Evolutionary conservation across 2,329 filamentous ascomycete species (phyloP).

Genomic region (Venturia oleaginea): DNA sequence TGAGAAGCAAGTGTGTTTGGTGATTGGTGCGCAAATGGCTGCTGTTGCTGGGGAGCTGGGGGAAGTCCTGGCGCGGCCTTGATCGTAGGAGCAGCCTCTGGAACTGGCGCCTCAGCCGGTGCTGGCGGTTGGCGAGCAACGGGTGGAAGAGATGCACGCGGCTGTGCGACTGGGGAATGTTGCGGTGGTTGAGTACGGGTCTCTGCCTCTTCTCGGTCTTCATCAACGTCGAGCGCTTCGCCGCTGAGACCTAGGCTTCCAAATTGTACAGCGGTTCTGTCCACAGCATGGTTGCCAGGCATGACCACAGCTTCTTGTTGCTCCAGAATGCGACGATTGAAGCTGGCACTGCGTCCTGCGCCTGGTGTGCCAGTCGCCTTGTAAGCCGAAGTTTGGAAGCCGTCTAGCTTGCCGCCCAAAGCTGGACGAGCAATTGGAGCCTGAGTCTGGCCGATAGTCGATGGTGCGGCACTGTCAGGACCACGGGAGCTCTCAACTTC

Average conservation of each 20-base stretch:
- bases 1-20: slow-evolving; percentile 42
- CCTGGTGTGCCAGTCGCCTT: slow-evolving; percentile 57
- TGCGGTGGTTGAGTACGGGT: slow-evolving; percentile 88
- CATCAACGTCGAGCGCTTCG: slow-evolving; percentile 73
- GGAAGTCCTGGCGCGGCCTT: slow-evolving; percentile 55
- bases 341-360: slow-evolving; percentile 61
- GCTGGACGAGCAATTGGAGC: slow-evolving; percentile 53
- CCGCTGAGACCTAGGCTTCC: slow-evolving; percentile 88
- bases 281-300: slow-evolving; percentile 92
- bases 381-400: slow-evolving; percentile 70
- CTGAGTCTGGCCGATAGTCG: slow-evolving; percentile 39
- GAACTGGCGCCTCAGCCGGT: slow-evolving; percentile 29
- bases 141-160: slow-evolving; percentile 79
- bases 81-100: slow-evolving; percentile 34
- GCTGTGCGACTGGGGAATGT: slow-evolving; percentile 79
- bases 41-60: slow-evolving; percentile 47
- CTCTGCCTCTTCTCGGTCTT: slow-evolving; percentile 89
- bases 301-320: slow-evolving; percentile 98
- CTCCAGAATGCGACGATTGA: slow-evolving; percentile 78
- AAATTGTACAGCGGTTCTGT: slow-evolving; percentile 89
- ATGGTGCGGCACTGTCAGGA: slow-evolving; percentile 40
- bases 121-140: slow-evolving; percentile 38
- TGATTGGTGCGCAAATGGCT: slow-evolving; percentile 32
- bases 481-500: slow-evolving; percentile 83
- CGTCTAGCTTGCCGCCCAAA: slow-evolving; percentile 50